Evolutionary conservation across 164 flowering plant species (phyloP).

Genomic region (Chloranthus sessilifolius): DNA sequence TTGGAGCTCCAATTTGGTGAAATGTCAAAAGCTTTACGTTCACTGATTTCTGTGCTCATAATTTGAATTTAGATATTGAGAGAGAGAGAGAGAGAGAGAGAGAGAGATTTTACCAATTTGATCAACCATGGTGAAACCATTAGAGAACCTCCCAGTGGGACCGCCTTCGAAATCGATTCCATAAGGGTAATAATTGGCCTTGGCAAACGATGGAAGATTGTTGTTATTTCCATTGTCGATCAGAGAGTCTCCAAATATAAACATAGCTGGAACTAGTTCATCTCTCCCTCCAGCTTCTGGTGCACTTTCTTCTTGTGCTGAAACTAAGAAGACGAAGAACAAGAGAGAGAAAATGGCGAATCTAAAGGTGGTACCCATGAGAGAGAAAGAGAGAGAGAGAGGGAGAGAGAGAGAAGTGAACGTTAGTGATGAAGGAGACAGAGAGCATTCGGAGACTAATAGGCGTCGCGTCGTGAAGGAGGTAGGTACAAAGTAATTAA

Average conservation of each 20-base stretch:
- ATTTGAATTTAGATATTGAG: not conserved
- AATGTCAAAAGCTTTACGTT: no score
- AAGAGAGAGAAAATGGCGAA: not conserved
- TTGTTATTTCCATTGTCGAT: conserved; percentile 87
- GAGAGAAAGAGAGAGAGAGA: conserved; percentile 1
- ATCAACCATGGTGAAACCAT: conserved; percentile 86
- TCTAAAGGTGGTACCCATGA: conserved; percentile 18
- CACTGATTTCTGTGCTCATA: no score
- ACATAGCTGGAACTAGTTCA: conserved; percentile 65
- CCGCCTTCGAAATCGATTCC: conserved; percentile 86
- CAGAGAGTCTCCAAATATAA: conserved; percentile 74
- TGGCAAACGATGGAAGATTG: conserved; percentile 72
- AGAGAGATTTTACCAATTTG: conserved; percentile 34
- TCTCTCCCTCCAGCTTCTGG: conserved; percentile 8
- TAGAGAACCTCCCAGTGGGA: conserved; percentile 86
- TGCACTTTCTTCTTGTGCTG: conserved; percentile 1
- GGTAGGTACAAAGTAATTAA: conserved; percentile 29
- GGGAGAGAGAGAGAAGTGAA: conserved; percentile 2
- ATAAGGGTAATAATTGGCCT: conserved; percentile 85
- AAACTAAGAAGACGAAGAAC: not conserved
- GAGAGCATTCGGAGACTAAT: not conserved
- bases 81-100: not conserved
- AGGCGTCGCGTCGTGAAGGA: not conserved
- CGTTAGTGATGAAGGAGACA: not conserved
- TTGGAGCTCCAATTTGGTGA: no score